phyloP scores from a whole-genome alignment of 495 filamentous ascomycete species.

The Penicillium samsonianum region DNA sequence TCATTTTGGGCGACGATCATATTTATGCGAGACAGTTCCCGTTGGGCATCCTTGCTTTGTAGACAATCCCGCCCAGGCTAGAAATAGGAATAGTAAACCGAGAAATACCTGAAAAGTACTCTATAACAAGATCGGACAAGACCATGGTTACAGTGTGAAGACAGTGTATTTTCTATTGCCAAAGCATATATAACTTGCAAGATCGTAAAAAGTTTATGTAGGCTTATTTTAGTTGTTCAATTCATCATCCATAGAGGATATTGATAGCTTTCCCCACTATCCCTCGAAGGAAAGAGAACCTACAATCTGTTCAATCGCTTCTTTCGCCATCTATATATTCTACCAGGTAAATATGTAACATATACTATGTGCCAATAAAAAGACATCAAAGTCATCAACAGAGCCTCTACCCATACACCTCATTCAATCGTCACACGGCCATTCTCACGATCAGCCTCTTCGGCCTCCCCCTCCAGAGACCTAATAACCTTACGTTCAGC shows the following conservation, averaged over 20 bases:
- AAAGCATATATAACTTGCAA: neutral
- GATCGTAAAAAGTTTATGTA: neutral
- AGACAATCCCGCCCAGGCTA: neutral
- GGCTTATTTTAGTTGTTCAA: neutral
- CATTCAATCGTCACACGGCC: conserved; percentile 22
- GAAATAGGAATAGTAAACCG: neutral
- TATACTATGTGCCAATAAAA: neutral
- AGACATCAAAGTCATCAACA: neutral
- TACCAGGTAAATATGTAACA: neutral
- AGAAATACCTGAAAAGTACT: neutral
- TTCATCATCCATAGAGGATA: neutral
- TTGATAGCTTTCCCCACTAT: neutral
- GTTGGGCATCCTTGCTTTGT: neutral
- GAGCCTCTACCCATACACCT: neutral
- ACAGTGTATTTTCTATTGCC: neutral
- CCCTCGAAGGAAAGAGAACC: neutral
- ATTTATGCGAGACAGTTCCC: too few species aligned
- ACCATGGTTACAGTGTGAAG: neutral
- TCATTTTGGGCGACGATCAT: neutral
- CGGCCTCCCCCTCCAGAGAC: conserved; percentile 29
- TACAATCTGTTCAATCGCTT: neutral
- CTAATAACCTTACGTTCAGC: conserved; percentile 40
- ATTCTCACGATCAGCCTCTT: conserved; percentile 28
- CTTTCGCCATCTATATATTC: neutral
- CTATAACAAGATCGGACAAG: neutral